phyloP scores from a whole-genome alignment of 164 flowering plant species.

The Magnolia changhungtana region DNA sequence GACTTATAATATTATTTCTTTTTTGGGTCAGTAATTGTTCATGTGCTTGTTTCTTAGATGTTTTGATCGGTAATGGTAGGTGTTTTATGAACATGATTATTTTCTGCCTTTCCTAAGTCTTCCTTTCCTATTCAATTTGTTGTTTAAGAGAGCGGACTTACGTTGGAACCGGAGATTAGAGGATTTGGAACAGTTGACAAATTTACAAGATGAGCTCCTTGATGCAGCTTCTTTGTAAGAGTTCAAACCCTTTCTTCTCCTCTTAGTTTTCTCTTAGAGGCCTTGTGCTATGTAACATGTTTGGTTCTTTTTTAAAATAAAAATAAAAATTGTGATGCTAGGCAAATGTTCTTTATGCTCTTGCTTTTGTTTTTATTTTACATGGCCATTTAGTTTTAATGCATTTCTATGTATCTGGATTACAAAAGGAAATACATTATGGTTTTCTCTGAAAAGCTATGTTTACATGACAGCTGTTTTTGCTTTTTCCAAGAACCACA shows the following conservation, averaged over 20 bases:
- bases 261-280: too few relatives aligned
- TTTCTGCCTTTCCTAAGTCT: constrained; percentile 17
- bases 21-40: background rate
- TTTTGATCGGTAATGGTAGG: background rate
- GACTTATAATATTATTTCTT: background rate
- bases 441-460: too few relatives aligned
- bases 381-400: too few relatives aligned
- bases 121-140: background rate
- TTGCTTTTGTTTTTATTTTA: background rate
- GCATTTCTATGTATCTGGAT: too few relatives aligned
- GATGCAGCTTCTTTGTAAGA: constrained; percentile 78
- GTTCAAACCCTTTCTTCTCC: background rate
- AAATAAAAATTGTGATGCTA: background rate
- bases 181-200: constrained; percentile 70
- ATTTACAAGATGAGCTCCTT: constrained; percentile 81
- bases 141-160: constrained; percentile 75
- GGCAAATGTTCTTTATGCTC: background rate
- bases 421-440: background rate
- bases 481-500: too few relatives aligned
- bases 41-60: background rate
- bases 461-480: too few relatives aligned
- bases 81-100: background rate
- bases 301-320: too few relatives aligned
- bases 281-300: background rate
- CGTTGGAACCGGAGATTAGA: constrained; percentile 86